Evolutionary conservation across 116 monocot species (phyloP).

Genomic region (Thalassia testudinum): DNA sequence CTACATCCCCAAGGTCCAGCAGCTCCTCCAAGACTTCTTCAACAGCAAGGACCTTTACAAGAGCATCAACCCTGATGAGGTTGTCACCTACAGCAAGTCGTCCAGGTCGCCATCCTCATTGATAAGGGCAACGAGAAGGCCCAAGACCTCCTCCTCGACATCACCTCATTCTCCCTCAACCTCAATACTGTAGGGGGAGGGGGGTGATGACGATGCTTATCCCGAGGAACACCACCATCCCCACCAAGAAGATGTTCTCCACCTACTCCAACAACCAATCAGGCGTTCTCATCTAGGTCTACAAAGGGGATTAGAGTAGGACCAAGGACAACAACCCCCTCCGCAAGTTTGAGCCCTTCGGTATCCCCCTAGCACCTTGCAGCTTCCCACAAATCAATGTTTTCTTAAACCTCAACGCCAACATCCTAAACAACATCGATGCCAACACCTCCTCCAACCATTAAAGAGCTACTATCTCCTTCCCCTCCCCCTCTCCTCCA

Average conservation of each 20-base stretch:
- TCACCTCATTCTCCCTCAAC: slow-evolving; percentile 42
- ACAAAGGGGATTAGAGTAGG: slow-evolving; percentile 35
- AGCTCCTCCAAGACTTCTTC: slow-evolving; percentile 53
- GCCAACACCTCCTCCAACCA: too few relatives aligned
- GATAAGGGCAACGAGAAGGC: slow-evolving; percentile 51
- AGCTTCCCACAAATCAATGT: slow-evolving; percentile 22
- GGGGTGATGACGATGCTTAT: slow-evolving; percentile 48
- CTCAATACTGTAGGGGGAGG: slow-evolving; percentile 46
- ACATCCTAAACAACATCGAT: too few relatives aligned
- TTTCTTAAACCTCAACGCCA: slow-evolving; percentile 20
- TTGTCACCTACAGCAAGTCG: slow-evolving; percentile 49
- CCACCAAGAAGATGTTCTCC: slow-evolving; percentile 9
- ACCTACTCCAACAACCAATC: slow-evolving; percentile 45
- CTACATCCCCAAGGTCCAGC: slow-evolving; percentile 38
- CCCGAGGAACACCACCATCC: slow-evolving; percentile 49
- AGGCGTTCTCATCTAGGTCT: slow-evolving; percentile 40
- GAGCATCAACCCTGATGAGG: slow-evolving; percentile 54
- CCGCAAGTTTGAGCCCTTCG: slow-evolving; percentile 23
- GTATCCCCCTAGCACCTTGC: slow-evolving; percentile 22
- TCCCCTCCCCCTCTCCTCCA: too few relatives aligned
- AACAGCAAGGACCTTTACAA: slow-evolving; percentile 37
- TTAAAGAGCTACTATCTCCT: too few relatives aligned
- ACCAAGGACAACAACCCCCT: slow-evolving; percentile 37
- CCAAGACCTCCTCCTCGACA: slow-evolving; percentile 45
- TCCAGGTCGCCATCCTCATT: slow-evolving; percentile 45